These are phyloP conservation scores for Phragmites australis DNA, from an alignment of 176 grass and related monocot species.

Conservation along the genomic window DNA sequence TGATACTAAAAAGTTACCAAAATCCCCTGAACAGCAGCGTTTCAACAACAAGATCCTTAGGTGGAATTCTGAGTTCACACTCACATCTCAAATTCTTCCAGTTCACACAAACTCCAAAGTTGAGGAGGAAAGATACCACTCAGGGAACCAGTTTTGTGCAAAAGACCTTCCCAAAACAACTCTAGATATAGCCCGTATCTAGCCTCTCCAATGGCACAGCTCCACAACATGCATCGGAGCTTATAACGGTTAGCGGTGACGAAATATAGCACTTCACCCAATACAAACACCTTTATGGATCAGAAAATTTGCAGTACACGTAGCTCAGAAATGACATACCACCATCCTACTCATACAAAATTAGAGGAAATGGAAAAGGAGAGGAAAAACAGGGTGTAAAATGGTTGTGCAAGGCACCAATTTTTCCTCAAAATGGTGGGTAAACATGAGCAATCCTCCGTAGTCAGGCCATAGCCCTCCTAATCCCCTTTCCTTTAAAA, in stretches of 20 bases:
- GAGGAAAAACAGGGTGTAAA: background rate
- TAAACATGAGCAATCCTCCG: slow-evolving; percentile 8
- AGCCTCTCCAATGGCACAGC: background rate
- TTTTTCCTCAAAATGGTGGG: background rate
- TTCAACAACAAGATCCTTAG: slow-evolving; percentile 11
- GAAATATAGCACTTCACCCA: slow-evolving; percentile 25
- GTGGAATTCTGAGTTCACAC: background rate
- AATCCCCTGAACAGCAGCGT: background rate
- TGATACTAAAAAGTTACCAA: background rate
- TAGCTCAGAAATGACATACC: slow-evolving; percentile 18
- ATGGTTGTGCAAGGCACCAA: background rate
- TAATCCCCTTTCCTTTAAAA: slow-evolving; percentile 8
- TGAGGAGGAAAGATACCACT: slow-evolving; percentile 32
- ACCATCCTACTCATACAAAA: slow-evolving; percentile 1
- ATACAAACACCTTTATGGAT: slow-evolving; percentile 6
- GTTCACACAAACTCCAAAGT: slow-evolving; percentile 12
- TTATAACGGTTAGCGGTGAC: slow-evolving; percentile 5
- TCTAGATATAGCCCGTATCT: background rate
- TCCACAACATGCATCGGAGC: background rate
- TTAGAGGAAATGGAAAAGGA: background rate
- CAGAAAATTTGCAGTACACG: slow-evolving; percentile 21
- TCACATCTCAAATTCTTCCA: slow-evolving; percentile 17
- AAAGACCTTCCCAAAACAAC: slow-evolving; percentile 9
- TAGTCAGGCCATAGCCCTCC: background rate
- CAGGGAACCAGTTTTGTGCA: slow-evolving; percentile 34